Percentiles rank a stretch among this genome's conserved stretches.
phyloP scores from a whole-genome alignment of 108 stramenopile genomes.

The Cyclotella distinguenda region DNA sequence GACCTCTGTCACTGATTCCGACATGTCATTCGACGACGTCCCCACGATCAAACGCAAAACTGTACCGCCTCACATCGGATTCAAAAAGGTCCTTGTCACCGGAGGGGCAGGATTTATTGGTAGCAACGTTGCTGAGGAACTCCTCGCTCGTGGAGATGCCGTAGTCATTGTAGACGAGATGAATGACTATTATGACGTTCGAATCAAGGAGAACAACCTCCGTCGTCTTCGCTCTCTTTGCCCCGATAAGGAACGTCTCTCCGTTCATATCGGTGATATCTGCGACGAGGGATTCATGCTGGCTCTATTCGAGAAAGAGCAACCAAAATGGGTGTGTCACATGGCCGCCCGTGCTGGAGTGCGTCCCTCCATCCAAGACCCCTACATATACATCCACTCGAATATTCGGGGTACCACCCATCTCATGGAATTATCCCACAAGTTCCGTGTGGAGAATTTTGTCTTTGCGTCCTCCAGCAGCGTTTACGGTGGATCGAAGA shows the following conservation, averaged over 20 bases:
- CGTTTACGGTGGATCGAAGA: slow-evolving; percentile 95
- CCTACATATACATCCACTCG: slow-evolving; percentile 95
- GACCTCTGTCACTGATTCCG: slow-evolving; percentile 21
- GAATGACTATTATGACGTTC: slow-evolving; percentile 97
- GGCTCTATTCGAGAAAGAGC: slow-evolving; percentile 73
- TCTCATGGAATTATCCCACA: slow-evolving; percentile 86
- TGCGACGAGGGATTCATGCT: slow-evolving; percentile 89
- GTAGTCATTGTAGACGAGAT: slow-evolving; percentile 98
- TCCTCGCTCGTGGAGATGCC: slow-evolving; percentile 90
- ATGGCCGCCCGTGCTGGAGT: slow-evolving; percentile 96
- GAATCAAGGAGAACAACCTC: slow-evolving; percentile 89
- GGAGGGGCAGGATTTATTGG: slow-evolving; percentile 98
- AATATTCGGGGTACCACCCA: slow-evolving; percentile 96
- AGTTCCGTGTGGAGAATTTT: slow-evolving; percentile 90
- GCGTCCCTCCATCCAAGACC: slow-evolving; percentile 93
- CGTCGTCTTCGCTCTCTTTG: slow-evolving; percentile 52
- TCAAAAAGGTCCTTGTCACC: slow-evolving; percentile 95
- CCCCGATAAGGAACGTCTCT: slow-evolving; percentile 39
- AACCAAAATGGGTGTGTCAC: slow-evolving; percentile 91
- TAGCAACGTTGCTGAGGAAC: slow-evolving; percentile 73
- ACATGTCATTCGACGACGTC: neutral
- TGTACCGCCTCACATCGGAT: slow-evolving; percentile 68
- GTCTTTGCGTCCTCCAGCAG: slow-evolving; percentile 93
- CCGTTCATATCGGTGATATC: slow-evolving; percentile 90
- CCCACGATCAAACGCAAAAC: neutral